Evolutionary conservation across 306 rosid species (phyloP), one percentile per base, ranked within the genome.

Genomic region (Castanopsis chinensis): DNA sequence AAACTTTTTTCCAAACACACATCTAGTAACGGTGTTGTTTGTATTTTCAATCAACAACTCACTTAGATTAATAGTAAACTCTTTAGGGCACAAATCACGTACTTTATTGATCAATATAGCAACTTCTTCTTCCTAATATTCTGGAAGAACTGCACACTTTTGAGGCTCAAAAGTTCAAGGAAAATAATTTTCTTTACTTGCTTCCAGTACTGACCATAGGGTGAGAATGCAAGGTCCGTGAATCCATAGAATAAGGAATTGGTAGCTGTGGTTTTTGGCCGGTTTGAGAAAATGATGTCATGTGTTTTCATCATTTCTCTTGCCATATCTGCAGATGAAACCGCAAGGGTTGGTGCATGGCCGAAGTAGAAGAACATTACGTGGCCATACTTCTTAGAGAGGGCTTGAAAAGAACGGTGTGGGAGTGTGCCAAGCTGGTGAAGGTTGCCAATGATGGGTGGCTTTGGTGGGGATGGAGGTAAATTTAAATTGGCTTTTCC

Each of bases 321-420:
- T 2, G 63, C 64, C 77, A 84, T 76, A 4, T 78, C 73, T 28
- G 82, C 82, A 20, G 86, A 83, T 6, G 87, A 84, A 28, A 80
- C 80, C 19, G 80, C 74, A 14, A 80, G 74, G 23, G 77, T 28
- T 23, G 73, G 84, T 3, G 23, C 19, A 15, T 28, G 53, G n/a
- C 79, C 79, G 4, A 74, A 56, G 21, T 74, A 51, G 20, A 74
- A 14, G 61, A 68, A 74, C 76, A 43, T 75, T 0, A 80, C 3
- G 21, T 75, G 83, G 51, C 79, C 79, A 21, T 56, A 56, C 51
- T 74, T 67, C 3, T 5, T 21, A 0, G 79, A 74, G 1, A 54
- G 71, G 1, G 65, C 73, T 68, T 13, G 61, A 23, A 84, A 64
- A 17, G 82, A 77, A 21, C 77, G 82, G 59, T 80, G 71, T 5